These are phyloP conservation scores for Chytridium lagenaria DNA, from an alignment of 371 early-diverging fungal genomes.

Conservation along the genomic window DNA sequence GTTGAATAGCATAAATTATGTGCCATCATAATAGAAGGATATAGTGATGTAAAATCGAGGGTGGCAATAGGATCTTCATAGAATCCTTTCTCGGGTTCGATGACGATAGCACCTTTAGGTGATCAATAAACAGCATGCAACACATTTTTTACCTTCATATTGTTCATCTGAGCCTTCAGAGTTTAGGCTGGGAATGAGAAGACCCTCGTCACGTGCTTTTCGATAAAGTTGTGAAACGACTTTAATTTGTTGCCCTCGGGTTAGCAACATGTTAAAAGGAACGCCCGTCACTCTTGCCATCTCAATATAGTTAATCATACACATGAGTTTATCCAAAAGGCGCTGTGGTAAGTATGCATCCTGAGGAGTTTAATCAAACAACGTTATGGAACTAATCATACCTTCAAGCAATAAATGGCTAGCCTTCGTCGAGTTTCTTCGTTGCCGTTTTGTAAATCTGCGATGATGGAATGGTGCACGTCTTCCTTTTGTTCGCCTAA, in stretches of 20 bases:
- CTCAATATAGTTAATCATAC: constrained; percentile 97
- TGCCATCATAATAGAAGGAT: constrained; percentile 99
- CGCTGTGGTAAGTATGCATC: constrained; percentile 98
- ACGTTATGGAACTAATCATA: not conserved
- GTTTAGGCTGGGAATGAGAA: constrained; percentile 92
- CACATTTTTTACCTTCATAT: not conserved
- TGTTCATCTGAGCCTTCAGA: constrained; percentile 62
- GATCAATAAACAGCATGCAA: too few species aligned
- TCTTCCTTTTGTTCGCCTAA: constrained; percentile 99
- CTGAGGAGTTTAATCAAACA: constrained; percentile 36
- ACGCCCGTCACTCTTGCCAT: constrained; percentile 97
- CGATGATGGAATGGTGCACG: constrained; percentile 98
- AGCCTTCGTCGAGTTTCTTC: constrained; percentile 96
- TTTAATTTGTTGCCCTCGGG: constrained; percentile 98
- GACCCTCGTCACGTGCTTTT: constrained; percentile 81
- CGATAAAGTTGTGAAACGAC: constrained; percentile 97
- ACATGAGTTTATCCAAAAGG: constrained; percentile 97
- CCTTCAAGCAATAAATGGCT: constrained; percentile 99
- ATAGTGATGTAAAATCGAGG: constrained; percentile 98
- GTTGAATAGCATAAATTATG: constrained; percentile 99
- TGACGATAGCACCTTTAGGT: constrained; percentile 99
- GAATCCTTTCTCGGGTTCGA: constrained; percentile 97
- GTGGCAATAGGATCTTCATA: constrained; percentile 98
- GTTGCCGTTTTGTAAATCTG: constrained; percentile 94
- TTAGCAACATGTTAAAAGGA: constrained; percentile 95